These are phyloP conservation scores for Ganoderma multipileum DNA, from an alignment of 1,284 basidiomycete species.

Conservation along the genomic window DNA sequence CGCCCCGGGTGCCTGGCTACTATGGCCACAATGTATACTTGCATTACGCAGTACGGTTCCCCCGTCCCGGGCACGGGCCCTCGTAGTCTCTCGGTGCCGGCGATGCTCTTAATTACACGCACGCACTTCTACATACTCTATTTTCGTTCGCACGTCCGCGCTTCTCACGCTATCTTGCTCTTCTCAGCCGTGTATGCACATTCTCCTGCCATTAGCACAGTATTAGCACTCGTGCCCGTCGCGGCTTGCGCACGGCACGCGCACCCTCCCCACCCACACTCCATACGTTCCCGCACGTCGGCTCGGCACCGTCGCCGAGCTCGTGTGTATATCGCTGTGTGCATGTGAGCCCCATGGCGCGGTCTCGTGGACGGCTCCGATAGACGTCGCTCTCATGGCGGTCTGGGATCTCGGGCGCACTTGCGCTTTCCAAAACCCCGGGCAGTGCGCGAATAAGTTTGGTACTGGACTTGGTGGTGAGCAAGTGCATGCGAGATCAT, in stretches of 20 bases:
- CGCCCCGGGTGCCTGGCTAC: slow-evolving; percentile 28
- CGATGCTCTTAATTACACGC: slow-evolving; percentile 8
- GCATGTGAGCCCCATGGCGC: background rate
- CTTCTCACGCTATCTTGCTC: background rate
- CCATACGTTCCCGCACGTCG: background rate
- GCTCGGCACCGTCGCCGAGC: slow-evolving; percentile 2
- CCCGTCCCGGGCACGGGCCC: slow-evolving; percentile 8
- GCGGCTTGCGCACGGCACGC: background rate
- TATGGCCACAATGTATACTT: slow-evolving; percentile 28
- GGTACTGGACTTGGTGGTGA: background rate
- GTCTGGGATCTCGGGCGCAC: slow-evolving; percentile 2
- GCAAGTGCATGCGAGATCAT: background rate
- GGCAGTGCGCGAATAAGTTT: background rate
- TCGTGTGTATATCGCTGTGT: no score
- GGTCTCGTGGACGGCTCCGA: background rate
- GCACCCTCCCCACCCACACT: background rate
- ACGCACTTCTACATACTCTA: no score
- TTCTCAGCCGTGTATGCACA: background rate
- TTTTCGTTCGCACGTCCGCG: slow-evolving; percentile 6
- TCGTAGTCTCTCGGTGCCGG: slow-evolving; percentile 24
- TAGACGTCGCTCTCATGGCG: slow-evolving; percentile 2
- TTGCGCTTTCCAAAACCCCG: background rate
- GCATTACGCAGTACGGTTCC: slow-evolving; percentile 13
- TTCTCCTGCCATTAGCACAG: background rate
- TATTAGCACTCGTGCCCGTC: background rate